Conservation (phyloP, 371 early-diverging fungal species). For the Rhizopus delemar region DNA sequence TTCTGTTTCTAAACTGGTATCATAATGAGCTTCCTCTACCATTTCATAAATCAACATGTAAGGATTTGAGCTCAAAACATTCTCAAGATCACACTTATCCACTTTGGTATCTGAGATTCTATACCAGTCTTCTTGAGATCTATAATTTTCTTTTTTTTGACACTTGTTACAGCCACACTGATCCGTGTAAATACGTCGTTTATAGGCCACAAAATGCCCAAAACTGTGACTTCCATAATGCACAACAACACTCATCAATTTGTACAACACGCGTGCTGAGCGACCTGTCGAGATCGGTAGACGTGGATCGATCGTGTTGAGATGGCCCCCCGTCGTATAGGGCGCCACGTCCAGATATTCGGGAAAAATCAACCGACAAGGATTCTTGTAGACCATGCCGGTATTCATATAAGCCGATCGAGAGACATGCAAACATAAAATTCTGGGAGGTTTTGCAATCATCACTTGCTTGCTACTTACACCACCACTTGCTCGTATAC, state of each 20-base stretch:
- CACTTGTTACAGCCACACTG: conserved; percentile 38
- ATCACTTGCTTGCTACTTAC: conserved; percentile 61
- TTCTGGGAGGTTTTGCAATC: conserved; percentile 60
- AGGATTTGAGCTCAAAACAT: conserved; percentile 73
- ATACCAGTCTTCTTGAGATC: conserved; percentile 52
- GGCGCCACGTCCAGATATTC: conserved; percentile 65
- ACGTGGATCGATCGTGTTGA: conserved; percentile 30
- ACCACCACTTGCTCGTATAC: conserved; percentile 24
- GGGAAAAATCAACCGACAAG: conserved; percentile 59
- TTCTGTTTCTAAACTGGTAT: conserved; percentile 1
- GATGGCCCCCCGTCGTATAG: conserved; percentile 62
- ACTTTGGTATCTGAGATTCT: conserved; percentile 87
- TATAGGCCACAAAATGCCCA: conserved; percentile 91
- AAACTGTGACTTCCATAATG: conserved; percentile 89
- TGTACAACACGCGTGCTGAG: conserved; percentile 44
- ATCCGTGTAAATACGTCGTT: conserved; percentile 56
- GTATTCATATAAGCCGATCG: conserved; percentile 65
- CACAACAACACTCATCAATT: conserved; percentile 81
- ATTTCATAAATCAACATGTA: conserved; percentile 90
- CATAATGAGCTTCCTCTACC: conserved; percentile 11
- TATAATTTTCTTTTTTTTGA: conserved; percentile 13
- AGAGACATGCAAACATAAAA: conserved; percentile 71
- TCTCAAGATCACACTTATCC: conserved; percentile 63
- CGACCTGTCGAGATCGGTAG: background rate
- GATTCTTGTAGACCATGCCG: conserved; percentile 69